Evolutionary conservation across 192 early-diverging fungal species (phyloP), one percentile per base, ranked within the genome.

Genomic region (Lobulomyces angularis): DNA sequence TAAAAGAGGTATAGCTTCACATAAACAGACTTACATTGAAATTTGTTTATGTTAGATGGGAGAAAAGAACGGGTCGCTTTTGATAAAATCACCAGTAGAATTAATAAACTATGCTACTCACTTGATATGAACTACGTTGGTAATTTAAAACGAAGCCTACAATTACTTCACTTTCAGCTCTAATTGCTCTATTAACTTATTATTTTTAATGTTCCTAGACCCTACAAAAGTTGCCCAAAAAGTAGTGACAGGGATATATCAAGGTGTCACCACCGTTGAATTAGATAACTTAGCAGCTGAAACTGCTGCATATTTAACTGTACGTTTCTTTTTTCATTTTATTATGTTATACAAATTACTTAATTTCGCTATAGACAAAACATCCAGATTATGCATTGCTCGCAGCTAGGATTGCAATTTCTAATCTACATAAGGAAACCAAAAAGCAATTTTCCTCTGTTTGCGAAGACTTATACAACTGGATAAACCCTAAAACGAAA

Each of bases 231-330:
- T 97, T 8, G 78, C 92, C 16, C 86, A 91, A 53, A 96, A 96
- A 82, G 88, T 91, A 54, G 30, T 97, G 43, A 66, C 60, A 48
- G 92, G 92, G 27, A 87, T 97, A 50, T 97, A 93, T 69, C 84
- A 91, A 59, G 92, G 92, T 37, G 90, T 97, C 46, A 89, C 90
- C 2, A 97, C 92, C 1, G 78, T 90, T 16, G 90, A 93, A 60
- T 72, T 97, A 31, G 92, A 97, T 67, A 97, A 91, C 65, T 75
- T 97, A 26, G 88, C 90, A 11, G 88, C 92, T 41, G 92, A 97
- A 56, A 97, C 90, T 4, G 83, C 71, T 5, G 71, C 71, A 3
- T 74, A 74, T 33, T 37, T 74, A 35, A 74, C 71, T 28, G 69
- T 66, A 46, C 12, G 45, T 43, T 22, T 12, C 2, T 14, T 42